A percentile compares a stretch with the other conserved stretches of the same genome.
phyloP scores from a whole-genome alignment of 1,284 basidiomycete species.

The Pseudozyma sp. region DNA sequence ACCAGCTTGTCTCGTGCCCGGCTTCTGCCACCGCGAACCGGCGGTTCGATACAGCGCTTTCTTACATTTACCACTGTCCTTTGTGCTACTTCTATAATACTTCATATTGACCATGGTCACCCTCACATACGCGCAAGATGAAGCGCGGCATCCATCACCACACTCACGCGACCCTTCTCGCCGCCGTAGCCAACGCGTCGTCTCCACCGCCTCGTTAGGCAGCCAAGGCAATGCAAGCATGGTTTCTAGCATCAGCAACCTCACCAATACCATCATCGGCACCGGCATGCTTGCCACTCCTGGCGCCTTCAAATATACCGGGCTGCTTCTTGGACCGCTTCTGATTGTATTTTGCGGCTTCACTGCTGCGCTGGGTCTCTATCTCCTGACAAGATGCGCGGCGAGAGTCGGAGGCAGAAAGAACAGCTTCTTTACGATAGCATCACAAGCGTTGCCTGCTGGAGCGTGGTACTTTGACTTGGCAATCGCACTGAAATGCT shows the following conservation, averaged over 20 bases:
- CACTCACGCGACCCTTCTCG: constrained; percentile 8
- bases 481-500: constrained; percentile 82
- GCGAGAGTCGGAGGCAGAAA: constrained; percentile 74
- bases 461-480: constrained; percentile 88
- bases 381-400: constrained; percentile 88
- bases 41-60: not conserved
- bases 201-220: constrained; percentile 41
- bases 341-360: constrained; percentile 88
- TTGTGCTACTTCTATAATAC: too few relatives aligned
- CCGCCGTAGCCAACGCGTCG: constrained; percentile 18
- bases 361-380: constrained; percentile 86
- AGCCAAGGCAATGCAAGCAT: constrained; percentile 42
- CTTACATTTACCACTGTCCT: not conserved
- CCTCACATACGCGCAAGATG: constrained; percentile 34
- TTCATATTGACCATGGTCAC: constrained; percentile 16
- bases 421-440: constrained; percentile 58
- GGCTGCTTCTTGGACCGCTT: constrained; percentile 78
- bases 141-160: constrained; percentile 14
- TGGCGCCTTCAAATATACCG: constrained; percentile 69
- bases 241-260: constrained; percentile 64
- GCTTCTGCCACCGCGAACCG: not conserved
- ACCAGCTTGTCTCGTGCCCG: not conserved
- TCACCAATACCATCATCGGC: constrained; percentile 68
- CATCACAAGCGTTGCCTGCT: constrained; percentile 72
- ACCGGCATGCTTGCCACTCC: constrained; percentile 68